Percentiles rank a stretch among this genome's conserved stretches.
phyloP scores from a whole-genome alignment of 164 flowering plant genomes.

The Umbilicus rupestris region DNA sequence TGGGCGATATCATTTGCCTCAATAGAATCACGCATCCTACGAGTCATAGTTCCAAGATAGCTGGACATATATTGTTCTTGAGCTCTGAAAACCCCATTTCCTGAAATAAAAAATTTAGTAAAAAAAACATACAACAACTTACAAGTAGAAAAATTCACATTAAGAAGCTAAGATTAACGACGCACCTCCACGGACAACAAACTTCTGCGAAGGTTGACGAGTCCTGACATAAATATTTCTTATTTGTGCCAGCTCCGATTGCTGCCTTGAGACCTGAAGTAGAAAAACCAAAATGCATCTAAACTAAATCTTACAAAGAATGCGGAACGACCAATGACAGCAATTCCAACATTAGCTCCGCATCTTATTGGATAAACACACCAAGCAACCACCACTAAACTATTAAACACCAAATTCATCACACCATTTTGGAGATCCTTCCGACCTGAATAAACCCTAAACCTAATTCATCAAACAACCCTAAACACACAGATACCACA shows the following conservation, averaged over 20 bases:
- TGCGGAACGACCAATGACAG: too few species aligned
- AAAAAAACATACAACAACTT: background rate
- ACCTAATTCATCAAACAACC: background rate
- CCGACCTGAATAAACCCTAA: too few species aligned
- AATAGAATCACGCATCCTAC: constrained; percentile 61
- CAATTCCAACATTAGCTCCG: too few species aligned
- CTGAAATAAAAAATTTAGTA: constrained; percentile 23
- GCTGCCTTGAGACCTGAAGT: background rate
- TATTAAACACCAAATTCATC: too few species aligned
- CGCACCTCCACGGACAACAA: background rate
- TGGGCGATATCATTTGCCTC: constrained; percentile 50
- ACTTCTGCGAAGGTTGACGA: background rate
- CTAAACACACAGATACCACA: background rate
- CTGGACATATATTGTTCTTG: constrained; percentile 63
- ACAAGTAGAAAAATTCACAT: background rate
- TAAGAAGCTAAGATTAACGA: background rate
- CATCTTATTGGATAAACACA: too few species aligned
- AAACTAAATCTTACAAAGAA: too few species aligned
- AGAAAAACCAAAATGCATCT: too few species aligned
- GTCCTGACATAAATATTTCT: background rate
- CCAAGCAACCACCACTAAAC: too few species aligned
- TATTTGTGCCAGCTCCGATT: background rate
- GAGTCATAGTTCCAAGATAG: constrained; percentile 68
- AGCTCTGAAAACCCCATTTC: constrained; percentile 15
- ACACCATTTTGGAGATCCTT: too few species aligned